Evolutionary conservation across 495 filamentous ascomycete genomes (phyloP), one percentile per base, ranked within the genome.

Genomic region (Aspergillus egyptiacus): DNA sequence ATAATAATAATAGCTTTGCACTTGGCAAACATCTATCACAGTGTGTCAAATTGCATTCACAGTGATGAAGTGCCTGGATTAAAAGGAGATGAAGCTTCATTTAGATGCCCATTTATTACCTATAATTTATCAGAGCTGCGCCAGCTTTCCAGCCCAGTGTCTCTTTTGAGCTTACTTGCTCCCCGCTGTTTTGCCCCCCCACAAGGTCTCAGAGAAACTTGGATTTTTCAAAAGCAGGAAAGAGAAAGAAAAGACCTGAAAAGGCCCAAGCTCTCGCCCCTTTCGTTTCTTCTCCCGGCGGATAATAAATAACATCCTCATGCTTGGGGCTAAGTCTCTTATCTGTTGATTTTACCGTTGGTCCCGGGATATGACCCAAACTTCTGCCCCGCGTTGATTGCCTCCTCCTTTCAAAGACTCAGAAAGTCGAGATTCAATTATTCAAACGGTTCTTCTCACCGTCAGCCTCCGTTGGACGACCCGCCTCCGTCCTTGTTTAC

Each of bases 301-400:
- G n/a, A n/a, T n/a, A n/a, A n/a, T n/a, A n/a, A n/a, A n/a, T n/a
- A n/a, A n/a, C n/a, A n/a, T n/a, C n/a, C n/a, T n/a, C n/a, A n/a
- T n/a, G n/a, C n/a, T n/a, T n/a, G n/a, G n/a, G n/a, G n/a, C n/a
- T n/a, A n/a, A n/a, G n/a, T n/a, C n/a, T n/a, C n/a, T n/a, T n/a
- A n/a, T n/a, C n/a, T n/a, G n/a, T n/a, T n/a, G n/a, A n/a, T 32
- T 41, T 20, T 40, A 20, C 19, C 13, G n/a, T 27, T 18, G 4
- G n/a, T 41, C n/a, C 23, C 38, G 6, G 30, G 23, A 41, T 42
- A 48, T 52, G 50, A 37, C 55, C 48, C 54, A 44, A 54, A 42
- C 22, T 53, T 51, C 38, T 55, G 56, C 51, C 56, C 56, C 56
- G 48, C 56, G 56, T 50, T 40, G 31, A 54, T 30, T 44, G 18